Evolutionary conservation across 345 rosid genomes (phyloP), one percentile per base, ranked within the genome.

Genomic region (Barbarea vulgaris): DNA sequence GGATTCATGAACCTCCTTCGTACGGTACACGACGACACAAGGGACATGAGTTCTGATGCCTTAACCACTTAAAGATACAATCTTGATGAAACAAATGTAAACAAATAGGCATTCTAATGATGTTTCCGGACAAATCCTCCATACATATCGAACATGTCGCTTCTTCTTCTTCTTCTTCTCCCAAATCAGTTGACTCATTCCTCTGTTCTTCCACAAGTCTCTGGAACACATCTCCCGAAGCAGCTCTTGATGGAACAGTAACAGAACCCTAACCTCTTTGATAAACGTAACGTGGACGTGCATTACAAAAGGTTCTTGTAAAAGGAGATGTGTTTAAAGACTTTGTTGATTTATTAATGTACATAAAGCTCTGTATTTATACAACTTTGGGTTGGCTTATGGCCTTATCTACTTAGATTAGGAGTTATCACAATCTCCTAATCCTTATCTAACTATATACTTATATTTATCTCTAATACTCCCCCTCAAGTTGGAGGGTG

Each of bases 81-180:
- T 6, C 34, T 39, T 73, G 63, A 19, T 73, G 77, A 19, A 72
- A 72, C 77, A 72, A 4, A 61, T 62, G 54, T 4, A 19, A 28
- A 53, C 77, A 73, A 0, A 6, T 9, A 48, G 75, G 77, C 70
- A 73, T 39, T 24, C 58, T 9, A 9, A 63, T 52, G 62, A 63
- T 10, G 7, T 3, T 28, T 15, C 27, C 33, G 6, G 9, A 25
- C 42, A 68, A 54, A 1, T 41, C 3, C 15, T 69, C 61, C 52
- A 51, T 17, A 63, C 69, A 62, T 6, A 73, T 44, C 0, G 46
- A 73, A 54, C 77, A 73, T 5, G 69, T 50, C 9, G 5, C 5
- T 0, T 27, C 36, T 27, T 51, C 53, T 11, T 69, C 50, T 59
- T 7, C 36, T 27, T 51, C 53, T 11, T 69, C 50, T 59, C 4